Percentiles rank a stretch among this genome's conserved stretches.
These are phyloP conservation scores for Umbilicaria muhlenbergii DNA, from an alignment of 495 filamentous ascomycete species.

Conservation along the genomic window DNA sequence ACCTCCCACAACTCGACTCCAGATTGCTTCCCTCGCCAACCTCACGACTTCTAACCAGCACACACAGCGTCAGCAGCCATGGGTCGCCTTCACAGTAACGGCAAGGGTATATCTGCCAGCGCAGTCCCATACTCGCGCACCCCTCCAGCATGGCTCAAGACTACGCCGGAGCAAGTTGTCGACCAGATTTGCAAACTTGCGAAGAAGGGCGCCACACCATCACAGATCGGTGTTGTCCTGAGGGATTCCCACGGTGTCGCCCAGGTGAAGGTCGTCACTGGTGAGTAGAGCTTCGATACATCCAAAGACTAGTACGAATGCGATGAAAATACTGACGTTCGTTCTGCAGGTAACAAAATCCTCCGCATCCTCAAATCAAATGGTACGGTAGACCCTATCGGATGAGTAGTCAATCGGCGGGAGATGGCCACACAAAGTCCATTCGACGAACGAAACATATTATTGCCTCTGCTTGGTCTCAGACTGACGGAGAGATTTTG, in stretches of 20 bases:
- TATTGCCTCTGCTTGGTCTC: constrained; percentile 90
- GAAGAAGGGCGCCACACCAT: constrained; percentile 88
- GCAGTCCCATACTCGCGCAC: constrained; percentile 93
- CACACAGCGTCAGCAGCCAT: constrained; percentile 39
- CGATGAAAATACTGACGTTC: constrained; percentile 11
- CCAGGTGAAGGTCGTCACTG: constrained; percentile 91
- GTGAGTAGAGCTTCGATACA: constrained; percentile 35
- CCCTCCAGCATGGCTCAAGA: constrained; percentile 83
- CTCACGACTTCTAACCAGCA: constrained; percentile 10
- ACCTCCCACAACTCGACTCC: neutral
- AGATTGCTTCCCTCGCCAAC: neutral
- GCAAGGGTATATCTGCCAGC: constrained; percentile 93
- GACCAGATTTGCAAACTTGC: constrained; percentile 99
- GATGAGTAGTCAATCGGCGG: neutral
- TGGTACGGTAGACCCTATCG: constrained; percentile 44
- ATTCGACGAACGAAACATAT: constrained; percentile 4
- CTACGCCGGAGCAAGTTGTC: constrained; percentile 76
- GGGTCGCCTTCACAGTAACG: constrained; percentile 98
- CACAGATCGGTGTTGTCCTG: constrained; percentile 96
- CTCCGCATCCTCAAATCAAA: constrained; percentile 92
- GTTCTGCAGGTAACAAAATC: constrained; percentile 81
- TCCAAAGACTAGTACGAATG: neutral
- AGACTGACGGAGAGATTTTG: constrained; percentile 87
- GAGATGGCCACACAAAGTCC: neutral
- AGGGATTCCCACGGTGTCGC: constrained; percentile 94